These are phyloP conservation scores for Skeletonema costatum DNA, from an alignment of 108 stramenopile species.

Conservation along the genomic window DNA sequence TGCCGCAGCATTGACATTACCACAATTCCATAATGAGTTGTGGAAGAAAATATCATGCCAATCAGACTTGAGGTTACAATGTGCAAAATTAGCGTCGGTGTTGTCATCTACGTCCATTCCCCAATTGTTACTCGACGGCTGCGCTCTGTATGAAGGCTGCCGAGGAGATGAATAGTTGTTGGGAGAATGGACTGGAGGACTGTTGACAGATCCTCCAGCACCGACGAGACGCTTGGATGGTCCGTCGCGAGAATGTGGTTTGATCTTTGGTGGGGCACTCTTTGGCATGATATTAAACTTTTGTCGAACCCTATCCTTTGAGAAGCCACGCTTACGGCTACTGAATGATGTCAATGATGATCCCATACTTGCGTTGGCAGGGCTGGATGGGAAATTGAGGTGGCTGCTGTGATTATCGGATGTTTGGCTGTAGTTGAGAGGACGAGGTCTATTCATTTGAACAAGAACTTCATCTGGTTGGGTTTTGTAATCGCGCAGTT, in stretches of 20 bases:
- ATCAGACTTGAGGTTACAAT: neutral
- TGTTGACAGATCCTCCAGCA: neutral
- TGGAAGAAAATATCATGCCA: slow-evolving; percentile 48
- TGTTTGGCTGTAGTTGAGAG: neutral
- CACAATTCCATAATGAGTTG: slow-evolving; percentile 84
- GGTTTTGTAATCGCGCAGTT: slow-evolving; percentile 66
- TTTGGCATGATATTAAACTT: slow-evolving; percentile 48
- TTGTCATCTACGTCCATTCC: slow-evolving; percentile 18
- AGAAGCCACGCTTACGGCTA: slow-evolving; percentile 50
- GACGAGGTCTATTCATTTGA: slow-evolving; percentile 54
- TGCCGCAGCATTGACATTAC: slow-evolving; percentile 45
- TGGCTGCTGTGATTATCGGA: neutral
- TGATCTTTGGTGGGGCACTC: slow-evolving; percentile 72
- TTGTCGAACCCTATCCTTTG: slow-evolving; percentile 18
- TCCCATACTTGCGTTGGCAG: slow-evolving; percentile 8
- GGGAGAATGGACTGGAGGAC: neutral
- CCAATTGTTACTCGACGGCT: slow-evolving; percentile 59
- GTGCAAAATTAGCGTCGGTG: neutral
- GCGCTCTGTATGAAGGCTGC: neutral
- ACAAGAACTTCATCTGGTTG: slow-evolving; percentile 53
- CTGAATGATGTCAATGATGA: slow-evolving; percentile 14
- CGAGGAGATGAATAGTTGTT: slow-evolving; percentile 13
- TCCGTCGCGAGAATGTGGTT: slow-evolving; percentile 72
- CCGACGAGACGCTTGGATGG: slow-evolving; percentile 44
- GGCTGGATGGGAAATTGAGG: slow-evolving; percentile 2